Evolutionary conservation across 345 rosid genomes (phyloP).

Genomic region (Excoecaria cochinchinensis): DNA sequence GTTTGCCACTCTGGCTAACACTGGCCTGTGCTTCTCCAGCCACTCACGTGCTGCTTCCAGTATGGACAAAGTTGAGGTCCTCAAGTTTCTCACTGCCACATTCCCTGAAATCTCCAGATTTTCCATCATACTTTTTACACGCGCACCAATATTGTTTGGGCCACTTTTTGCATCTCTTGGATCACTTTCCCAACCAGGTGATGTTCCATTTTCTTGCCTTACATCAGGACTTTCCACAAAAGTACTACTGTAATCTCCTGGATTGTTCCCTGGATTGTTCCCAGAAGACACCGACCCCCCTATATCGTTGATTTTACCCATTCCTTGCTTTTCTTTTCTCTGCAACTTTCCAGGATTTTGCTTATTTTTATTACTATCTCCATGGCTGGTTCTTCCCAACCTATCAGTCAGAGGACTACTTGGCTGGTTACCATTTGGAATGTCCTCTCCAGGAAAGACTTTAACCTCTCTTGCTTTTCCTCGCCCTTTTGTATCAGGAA

Average conservation of each 20-base stretch:
- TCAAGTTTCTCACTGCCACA: conserved; percentile 42
- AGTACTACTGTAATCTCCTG: conserved; percentile 36
- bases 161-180: conserved; percentile 34
- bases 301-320: conserved; percentile 25
- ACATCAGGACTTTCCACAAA: conserved; percentile 26
- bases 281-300: conserved; percentile 36
- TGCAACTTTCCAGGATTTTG: conserved; percentile 28
- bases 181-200: conserved; percentile 31
- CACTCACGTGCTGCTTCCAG: conserved; percentile 46
- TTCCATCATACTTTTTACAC: conserved; percentile 45
- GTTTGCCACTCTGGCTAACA: conserved; percentile 34
- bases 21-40: conserved; percentile 66
- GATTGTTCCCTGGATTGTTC: conserved; percentile 23
- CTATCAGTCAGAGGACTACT: conserved; percentile 26
- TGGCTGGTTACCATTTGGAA: conserved; percentile 41
- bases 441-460: conserved; percentile 44
- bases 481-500: conserved; percentile 36
- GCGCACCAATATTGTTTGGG: conserved; percentile 42
- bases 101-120: conserved; percentile 46
- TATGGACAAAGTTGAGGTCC: conserved; percentile 35
- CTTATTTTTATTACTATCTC: conserved; percentile 34
- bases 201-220: conserved; percentile 38
- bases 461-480: conserved; percentile 46
- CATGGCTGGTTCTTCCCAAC: conserved; percentile 19
- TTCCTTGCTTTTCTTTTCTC: conserved; percentile 40